phyloP scores from a whole-genome alignment of 1,284 basidiomycete species.

The Naganishia cerealis region DNA sequence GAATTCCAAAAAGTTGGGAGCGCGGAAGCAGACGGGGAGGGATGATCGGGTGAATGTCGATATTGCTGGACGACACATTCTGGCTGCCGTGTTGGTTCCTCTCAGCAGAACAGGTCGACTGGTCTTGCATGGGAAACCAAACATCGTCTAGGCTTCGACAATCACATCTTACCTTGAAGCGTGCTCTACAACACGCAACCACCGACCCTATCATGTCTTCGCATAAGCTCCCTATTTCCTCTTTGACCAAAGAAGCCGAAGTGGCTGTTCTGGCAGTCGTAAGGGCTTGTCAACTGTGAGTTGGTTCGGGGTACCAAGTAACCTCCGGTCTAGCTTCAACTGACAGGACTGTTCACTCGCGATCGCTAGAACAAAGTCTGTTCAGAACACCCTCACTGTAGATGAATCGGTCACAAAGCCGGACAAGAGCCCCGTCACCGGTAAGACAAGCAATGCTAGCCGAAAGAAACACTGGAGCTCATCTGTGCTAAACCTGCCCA shows the following conservation, averaged over 20 bases:
- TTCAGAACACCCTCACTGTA: slow-evolving; percentile 84
- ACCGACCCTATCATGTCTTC: slow-evolving; percentile 29
- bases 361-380: slow-evolving; percentile 67
- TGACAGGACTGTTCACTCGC: not conserved
- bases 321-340: not conserved
- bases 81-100: not conserved
- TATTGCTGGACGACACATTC: slow-evolving; percentile 1
- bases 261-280: slow-evolving; percentile 87
- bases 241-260: slow-evolving; percentile 50
- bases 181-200: slow-evolving; percentile 1
- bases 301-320: slow-evolving; percentile 24
- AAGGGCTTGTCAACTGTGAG: slow-evolving; percentile 67
- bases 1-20: slow-evolving; percentile 10
- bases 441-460: slow-evolving; percentile 54
- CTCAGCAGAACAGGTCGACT: not conserved
- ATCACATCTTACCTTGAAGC: not conserved
- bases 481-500: not conserved
- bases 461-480: not conserved
- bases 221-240: slow-evolving; percentile 45
- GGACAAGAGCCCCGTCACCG: slow-evolving; percentile 95
- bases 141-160: not conserved
- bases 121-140: slow-evolving; percentile 8
- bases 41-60: slow-evolving; percentile 1
- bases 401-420: slow-evolving; percentile 85
- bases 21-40: slow-evolving; percentile 6